A percentile compares a stretch with the other conserved stretches of the same genome.
phyloP scores from a whole-genome alignment of 495 filamentous ascomycete genomes.

The Chaetomium tenue region DNA sequence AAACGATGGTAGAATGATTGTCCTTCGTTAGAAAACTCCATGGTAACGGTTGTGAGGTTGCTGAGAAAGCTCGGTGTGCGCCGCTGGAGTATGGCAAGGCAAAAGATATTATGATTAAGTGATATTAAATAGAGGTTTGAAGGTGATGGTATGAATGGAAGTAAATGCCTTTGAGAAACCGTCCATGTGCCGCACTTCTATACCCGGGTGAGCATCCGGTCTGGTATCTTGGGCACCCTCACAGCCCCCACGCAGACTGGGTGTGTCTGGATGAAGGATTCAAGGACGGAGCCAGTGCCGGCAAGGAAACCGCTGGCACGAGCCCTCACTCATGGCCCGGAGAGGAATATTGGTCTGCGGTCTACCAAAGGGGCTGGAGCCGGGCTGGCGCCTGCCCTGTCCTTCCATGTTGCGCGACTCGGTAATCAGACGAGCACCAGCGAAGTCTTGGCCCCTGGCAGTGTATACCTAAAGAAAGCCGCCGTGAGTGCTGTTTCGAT shows the following conservation, averaged over 20 bases:
- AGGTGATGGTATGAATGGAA: not conserved
- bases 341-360: not conserved
- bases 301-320: not conserved
- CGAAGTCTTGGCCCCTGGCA: not conserved
- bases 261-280: conserved; percentile 4
- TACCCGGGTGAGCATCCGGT: not conserved
- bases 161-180: not conserved
- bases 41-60: not conserved
- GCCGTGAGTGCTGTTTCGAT: not conserved
- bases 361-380: not conserved
- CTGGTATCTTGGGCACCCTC: not conserved
- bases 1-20: conserved; percentile 24
- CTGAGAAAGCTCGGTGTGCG: not conserved
- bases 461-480: not conserved
- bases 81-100: not conserved
- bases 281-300: not conserved
- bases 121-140: not conserved
- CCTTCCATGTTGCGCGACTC: not conserved
- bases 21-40: conserved; percentile 25
- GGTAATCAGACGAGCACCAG: not conserved
- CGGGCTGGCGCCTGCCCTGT: not conserved
- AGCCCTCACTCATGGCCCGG: not conserved
- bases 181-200: not conserved
- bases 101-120: not conserved
- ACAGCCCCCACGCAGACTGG: not conserved